Evolutionary conservation across 2,329 filamentous ascomycete species (phyloP).

Genomic region (Daldinia eschscholtzii): DNA sequence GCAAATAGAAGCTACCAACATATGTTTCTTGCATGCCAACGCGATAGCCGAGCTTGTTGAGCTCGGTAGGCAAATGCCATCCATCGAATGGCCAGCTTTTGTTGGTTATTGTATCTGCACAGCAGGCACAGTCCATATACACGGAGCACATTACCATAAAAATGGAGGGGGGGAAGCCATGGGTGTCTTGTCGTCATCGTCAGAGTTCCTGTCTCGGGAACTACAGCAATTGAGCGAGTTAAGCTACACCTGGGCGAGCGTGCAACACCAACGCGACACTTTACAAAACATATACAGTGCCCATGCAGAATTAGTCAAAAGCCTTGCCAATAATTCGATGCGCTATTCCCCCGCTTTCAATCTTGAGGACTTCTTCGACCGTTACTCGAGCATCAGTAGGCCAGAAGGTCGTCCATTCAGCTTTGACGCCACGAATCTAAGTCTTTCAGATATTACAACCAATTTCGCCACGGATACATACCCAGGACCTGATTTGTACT

Average conservation of each 20-base stretch:
- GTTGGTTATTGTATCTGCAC: constrained; percentile 89
- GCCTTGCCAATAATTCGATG: constrained; percentile 75
- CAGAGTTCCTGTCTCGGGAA: constrained; percentile 80
- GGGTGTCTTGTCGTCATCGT: constrained; percentile 72
- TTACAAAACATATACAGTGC: constrained; percentile 81
- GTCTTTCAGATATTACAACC: constrained; percentile 73
- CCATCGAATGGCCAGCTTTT: constrained; percentile 87
- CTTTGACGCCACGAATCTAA: constrained; percentile 82
- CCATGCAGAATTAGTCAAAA: constrained; percentile 85
- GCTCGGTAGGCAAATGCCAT: constrained; percentile 77
- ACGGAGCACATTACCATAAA: constrained; percentile 82
- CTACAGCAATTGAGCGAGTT: constrained; percentile 85
- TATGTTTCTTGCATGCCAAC: constrained; percentile 88
- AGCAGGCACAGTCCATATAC: constrained; percentile 88
- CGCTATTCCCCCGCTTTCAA: constrained; percentile 84
- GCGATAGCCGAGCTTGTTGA: constrained; percentile 87
- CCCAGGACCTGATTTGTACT: constrained; percentile 62
- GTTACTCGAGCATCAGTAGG: constrained; percentile 73
- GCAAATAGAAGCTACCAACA: constrained; percentile 91
- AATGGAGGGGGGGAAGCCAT: constrained; percentile 62
- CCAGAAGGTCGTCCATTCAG: constrained; percentile 69
- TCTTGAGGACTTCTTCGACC: constrained; percentile 87
- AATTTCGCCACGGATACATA: constrained; percentile 72
- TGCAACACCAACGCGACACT: constrained; percentile 84
- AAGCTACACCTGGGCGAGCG: constrained; percentile 79